Evolutionary conservation across 2,329 filamentous ascomycete species (phyloP), one percentile per base, ranked within the genome.

Genomic region (Fusarium equiseti): DNA sequence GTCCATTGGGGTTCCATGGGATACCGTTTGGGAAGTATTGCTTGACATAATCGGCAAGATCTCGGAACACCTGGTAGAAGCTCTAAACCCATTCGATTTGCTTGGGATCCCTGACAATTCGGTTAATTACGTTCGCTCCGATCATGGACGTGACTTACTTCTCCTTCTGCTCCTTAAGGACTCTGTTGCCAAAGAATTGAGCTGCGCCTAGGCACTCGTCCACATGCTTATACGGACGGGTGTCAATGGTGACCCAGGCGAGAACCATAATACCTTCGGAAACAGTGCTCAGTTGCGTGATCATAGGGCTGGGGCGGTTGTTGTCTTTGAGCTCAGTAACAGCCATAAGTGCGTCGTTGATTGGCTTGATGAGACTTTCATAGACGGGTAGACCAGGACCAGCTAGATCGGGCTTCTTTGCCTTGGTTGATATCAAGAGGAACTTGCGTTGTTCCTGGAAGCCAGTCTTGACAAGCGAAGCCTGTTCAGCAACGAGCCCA

Each of bases 111-210:
- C 93, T 96, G 42, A 6, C 18, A 27, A 22, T 16, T 26, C 43
- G 29, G 46, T 70, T 42, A 71, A 46, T 59, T 32, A n/a, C 22
- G 46, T 18, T 50, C 42, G 5, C 8, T 22, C 13, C 24, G 9
- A 24, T 13, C 12, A 22, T 13, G 12, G 13, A 48, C 13, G 12
- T 35, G 27, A 58, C 80, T 38, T 75, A 85, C 84, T 87, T 89
- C 55, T 89, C 95, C 82, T 97, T 98, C 81, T 92, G 91, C 75
- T 97, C 92, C 82, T 94, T 97, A 73, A 98, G 84, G 40, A 99
- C 93, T 74, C 95, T 90, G 84, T 99, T 98, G 35, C 96, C 96
- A 76, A 93, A 98, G 83, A 97, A 97, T 79, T 98, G 92, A 43
- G 95, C 93, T 53, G 94, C 91, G 31, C 91, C 90, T 22, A 97